A percentile compares a stretch with the other conserved stretches of the same genome.
These are phyloP conservation scores for Ophiostoma australiae DNA, from an alignment of 2,329 filamentous ascomycete species.

Conservation along the genomic window DNA sequence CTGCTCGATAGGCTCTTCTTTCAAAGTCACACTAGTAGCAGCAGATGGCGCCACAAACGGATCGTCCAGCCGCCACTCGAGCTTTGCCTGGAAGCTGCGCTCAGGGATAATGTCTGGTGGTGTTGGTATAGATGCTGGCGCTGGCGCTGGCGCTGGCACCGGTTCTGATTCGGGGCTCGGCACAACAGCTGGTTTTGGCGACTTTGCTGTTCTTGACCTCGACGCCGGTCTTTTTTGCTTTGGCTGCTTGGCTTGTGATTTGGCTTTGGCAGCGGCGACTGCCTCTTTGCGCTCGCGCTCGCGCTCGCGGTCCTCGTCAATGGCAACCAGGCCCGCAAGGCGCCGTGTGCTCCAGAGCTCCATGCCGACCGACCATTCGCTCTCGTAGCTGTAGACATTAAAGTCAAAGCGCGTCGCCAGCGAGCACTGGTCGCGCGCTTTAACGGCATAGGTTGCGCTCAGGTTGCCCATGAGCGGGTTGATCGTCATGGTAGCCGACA, in stretches of 20 bases:
- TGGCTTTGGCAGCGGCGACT: neutral
- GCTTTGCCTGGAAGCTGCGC: slow-evolving; percentile 46
- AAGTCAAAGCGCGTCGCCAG: slow-evolving; percentile 92
- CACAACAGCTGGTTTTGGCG: neutral
- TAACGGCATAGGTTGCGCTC: slow-evolving; percentile 85
- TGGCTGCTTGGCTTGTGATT: neutral
- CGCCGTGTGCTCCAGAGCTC: slow-evolving; percentile 78
- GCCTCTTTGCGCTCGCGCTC: neutral
- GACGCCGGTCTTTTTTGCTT: neutral
- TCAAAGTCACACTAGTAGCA: slow-evolving; percentile 28
- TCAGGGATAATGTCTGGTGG: slow-evolving; percentile 7
- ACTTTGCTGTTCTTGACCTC: neutral
- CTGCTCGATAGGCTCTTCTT: slow-evolving; percentile 42
- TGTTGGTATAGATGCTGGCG: neutral
- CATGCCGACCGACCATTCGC: slow-evolving; percentile 82
- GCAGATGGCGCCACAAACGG: neutral
- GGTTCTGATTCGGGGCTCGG: neutral
- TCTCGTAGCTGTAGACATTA: slow-evolving; percentile 98
- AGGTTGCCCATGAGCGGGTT: slow-evolving; percentile 94
- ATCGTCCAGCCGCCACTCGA: slow-evolving; percentile 46
- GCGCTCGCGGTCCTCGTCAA: slow-evolving; percentile 28
- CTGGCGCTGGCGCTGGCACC: neutral
- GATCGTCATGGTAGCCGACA: slow-evolving; percentile 87
- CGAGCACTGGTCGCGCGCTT: slow-evolving; percentile 74
- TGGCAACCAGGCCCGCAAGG: slow-evolving; percentile 38